Evolutionary conservation across 1,284 basidiomycete species (phyloP).

Genomic region (Austroboletus niveus): DNA sequence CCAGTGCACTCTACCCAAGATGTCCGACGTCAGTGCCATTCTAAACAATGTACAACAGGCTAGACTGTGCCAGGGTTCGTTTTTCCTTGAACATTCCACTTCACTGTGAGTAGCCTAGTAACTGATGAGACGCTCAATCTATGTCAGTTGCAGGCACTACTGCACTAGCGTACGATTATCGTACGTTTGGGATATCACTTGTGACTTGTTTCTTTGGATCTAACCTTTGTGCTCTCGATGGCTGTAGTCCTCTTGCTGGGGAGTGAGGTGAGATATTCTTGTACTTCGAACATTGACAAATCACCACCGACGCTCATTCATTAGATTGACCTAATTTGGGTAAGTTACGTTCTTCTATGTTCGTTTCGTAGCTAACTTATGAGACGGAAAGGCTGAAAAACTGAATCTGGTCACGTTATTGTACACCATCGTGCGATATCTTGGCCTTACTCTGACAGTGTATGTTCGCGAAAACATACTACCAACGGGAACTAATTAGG

Average conservation of each 20-base stretch:
- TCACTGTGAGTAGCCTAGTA: too few relatives aligned
- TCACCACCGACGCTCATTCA: neutral
- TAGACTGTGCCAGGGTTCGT: too few relatives aligned
- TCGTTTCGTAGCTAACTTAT: neutral
- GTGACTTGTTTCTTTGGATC: neutral
- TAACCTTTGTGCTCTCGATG: neutral
- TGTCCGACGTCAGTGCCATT: too few relatives aligned
- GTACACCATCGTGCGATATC: constrained; percentile 21
- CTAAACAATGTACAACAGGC: too few relatives aligned
- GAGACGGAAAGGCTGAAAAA: constrained; percentile 7
- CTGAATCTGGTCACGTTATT: constrained; percentile 19
- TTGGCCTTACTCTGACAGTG: constrained; percentile 14
- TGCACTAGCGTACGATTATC: constrained; percentile 17
- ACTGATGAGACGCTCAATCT: neutral
- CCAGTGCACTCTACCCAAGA: too few relatives aligned
- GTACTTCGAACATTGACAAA: neutral
- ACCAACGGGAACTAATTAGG: neutral
- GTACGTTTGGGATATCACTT: constrained; percentile 6
- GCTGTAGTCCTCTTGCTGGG: constrained; percentile 13
- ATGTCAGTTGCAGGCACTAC: constrained; percentile 9
- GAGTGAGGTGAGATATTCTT: constrained; percentile 9
- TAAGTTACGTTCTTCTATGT: neutral
- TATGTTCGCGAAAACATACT: constrained; percentile 2
- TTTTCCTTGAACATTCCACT: too few relatives aligned
- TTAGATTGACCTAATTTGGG: constrained; percentile 22